phyloP scores from a whole-genome alignment of 805 yeast species.

The Sporopachydermia quercuum region DNA sequence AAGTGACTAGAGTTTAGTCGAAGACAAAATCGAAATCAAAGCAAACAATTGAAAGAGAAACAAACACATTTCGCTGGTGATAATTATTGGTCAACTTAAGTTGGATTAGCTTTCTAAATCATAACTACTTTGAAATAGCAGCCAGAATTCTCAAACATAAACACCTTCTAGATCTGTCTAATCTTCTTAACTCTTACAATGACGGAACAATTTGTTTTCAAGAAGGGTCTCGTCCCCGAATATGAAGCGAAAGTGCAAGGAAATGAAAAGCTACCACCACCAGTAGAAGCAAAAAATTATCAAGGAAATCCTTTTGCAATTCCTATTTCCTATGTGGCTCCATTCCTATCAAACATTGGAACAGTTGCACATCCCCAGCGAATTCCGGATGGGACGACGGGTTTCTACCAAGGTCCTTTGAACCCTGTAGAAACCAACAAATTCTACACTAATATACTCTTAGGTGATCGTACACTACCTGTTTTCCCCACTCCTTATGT shows the following conservation, averaged over 20 bases:
- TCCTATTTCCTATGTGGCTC: neutral
- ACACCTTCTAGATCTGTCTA: too few relatives aligned
- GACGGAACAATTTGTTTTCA: too few relatives aligned
- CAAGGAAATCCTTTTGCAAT: neutral
- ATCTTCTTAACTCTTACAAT: too few relatives aligned
- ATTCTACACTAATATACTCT: constrained; percentile 58
- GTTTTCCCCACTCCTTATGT: constrained; percentile 78
- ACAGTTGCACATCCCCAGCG: neutral
- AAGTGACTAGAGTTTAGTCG: too few relatives aligned
- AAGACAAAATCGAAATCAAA: too few relatives aligned
- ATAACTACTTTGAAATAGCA: too few relatives aligned
- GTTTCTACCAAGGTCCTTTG: constrained; percentile 1
- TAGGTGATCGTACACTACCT: constrained; percentile 52
- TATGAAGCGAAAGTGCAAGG: neutral
- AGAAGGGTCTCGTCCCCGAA: neutral
- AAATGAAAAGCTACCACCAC: neutral
- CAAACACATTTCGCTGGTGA: too few relatives aligned
- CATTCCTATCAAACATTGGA: neutral
- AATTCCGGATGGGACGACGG: neutral
- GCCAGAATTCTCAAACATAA: too few relatives aligned
- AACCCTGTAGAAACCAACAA: constrained; percentile 59
- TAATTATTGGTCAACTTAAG: too few relatives aligned
- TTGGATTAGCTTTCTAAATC: too few relatives aligned
- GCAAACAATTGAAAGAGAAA: too few relatives aligned
- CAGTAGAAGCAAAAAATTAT: neutral